phyloP scores from a whole-genome alignment of 148 eudicot species.

The Camellia lanceoleosa region DNA sequence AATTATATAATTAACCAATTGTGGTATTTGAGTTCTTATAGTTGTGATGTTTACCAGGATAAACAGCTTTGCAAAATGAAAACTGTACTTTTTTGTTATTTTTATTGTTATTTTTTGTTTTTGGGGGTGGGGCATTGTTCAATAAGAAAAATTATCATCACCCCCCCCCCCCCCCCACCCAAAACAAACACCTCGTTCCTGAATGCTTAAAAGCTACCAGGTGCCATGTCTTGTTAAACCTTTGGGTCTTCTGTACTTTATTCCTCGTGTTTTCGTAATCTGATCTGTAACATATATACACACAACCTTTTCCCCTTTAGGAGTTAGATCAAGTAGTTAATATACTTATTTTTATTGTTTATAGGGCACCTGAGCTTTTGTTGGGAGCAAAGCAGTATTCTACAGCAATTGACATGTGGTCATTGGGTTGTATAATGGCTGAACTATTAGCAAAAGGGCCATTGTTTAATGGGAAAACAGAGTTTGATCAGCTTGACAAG shows the following conservation, averaged over 20 bases:
- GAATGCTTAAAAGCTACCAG: background rate
- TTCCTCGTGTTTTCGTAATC: background rate
- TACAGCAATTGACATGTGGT: slow-evolving; percentile 98
- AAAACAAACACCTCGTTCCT: background rate
- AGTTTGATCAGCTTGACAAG: slow-evolving; percentile 95
- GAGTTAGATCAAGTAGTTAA: background rate
- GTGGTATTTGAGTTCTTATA: no score
- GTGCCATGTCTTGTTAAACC: background rate
- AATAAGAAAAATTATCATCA: no score
- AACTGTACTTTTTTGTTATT: no score
- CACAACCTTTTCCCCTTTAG: background rate
- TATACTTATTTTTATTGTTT: slow-evolving; percentile 2
- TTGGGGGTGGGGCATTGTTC: no score
- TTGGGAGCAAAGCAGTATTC: slow-evolving; percentile 84
- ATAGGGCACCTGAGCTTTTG: slow-evolving; percentile 87
- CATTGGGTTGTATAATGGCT: slow-evolving; percentile 95
- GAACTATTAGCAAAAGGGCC: slow-evolving; percentile 80
- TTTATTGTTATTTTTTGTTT: no score
- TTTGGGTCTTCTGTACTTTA: background rate
- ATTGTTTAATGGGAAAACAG: slow-evolving; percentile 79
- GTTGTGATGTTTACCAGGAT: no score
- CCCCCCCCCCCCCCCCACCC: no score
- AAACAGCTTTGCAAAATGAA: no score
- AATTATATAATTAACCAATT: background rate
- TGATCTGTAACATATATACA: background rate